Percentiles rank a stretch among this genome's conserved stretches.
Evolutionary conservation across 306 rosid genomes (phyloP).

Genomic region (Geum urbanum): DNA sequence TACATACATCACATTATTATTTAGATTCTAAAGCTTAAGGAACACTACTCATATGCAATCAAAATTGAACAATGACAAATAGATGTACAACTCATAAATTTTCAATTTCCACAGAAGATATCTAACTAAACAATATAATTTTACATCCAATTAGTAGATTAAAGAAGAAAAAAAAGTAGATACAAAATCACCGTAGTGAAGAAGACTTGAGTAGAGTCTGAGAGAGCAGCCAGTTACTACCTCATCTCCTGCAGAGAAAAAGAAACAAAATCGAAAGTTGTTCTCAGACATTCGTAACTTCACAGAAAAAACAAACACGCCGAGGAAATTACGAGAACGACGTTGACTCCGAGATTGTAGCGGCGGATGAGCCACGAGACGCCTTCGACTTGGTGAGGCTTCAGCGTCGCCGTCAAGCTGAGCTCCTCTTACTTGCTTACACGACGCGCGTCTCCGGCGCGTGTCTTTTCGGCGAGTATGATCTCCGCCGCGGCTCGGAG

Average conservation of each 20-base stretch:
- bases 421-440: constrained; percentile 30
- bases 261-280: constrained; percentile 7
- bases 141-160: neutral
- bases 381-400: constrained; percentile 85
- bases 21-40: neutral
- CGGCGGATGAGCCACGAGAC: constrained; percentile 79
- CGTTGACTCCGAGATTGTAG: constrained; percentile 80
- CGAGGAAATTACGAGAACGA: constrained; percentile 37
- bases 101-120: neutral
- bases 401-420: constrained; percentile 69
- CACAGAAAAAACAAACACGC: constrained; percentile 17
- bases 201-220: constrained; percentile 7
- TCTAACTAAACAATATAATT: neutral
- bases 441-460: constrained; percentile 27
- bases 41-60: neutral
- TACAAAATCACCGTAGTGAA: constrained; percentile 1
- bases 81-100: too few relatives aligned
- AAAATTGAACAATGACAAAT: too few relatives aligned
- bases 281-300: neutral
- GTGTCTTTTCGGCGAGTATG: constrained; percentile 36
- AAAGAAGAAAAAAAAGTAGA: neutral
- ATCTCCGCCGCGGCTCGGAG: constrained; percentile 54
- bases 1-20: neutral
- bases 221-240: constrained; percentile 37
- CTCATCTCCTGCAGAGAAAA: constrained; percentile 81